These are phyloP conservation scores for Funneliformis caledonium DNA, from an alignment of 371 early-diverging fungal genomes.

Conservation along the genomic window DNA sequence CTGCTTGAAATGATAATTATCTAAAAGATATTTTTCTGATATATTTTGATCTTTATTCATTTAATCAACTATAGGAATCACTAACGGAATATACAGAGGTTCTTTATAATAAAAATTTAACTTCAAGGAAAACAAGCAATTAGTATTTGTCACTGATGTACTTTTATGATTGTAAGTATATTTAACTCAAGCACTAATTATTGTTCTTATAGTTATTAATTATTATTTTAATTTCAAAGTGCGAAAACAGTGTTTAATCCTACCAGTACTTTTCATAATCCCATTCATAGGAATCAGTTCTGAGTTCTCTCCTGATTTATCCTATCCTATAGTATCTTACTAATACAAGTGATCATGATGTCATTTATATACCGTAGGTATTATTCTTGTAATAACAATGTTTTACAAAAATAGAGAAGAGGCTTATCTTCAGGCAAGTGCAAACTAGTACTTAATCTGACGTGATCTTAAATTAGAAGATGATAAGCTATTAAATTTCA, in stretches of 20 bases:
- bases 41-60: neutral
- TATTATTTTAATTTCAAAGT: constrained; percentile 1
- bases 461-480: too few relatives aligned
- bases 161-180: constrained; percentile 11
- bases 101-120: neutral
- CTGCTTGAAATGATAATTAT: constrained; percentile 18
- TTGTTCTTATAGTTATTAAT: neutral
- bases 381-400: too few relatives aligned
- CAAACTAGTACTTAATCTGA: too few relatives aligned
- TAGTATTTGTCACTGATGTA: neutral
- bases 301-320: neutral
- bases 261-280: neutral
- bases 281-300: neutral
- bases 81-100: neutral
- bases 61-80: neutral
- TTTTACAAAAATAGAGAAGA: too few relatives aligned
- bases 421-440: too few relatives aligned
- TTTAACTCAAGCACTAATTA: neutral
- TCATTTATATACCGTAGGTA: neutral
- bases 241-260: neutral
- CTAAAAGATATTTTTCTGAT: neutral
- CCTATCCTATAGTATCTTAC: constrained; percentile 4
- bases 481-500: too few relatives aligned
- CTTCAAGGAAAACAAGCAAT: neutral
- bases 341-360: neutral